Evolutionary conservation across 345 rosid genomes (phyloP), one percentile per base, ranked within the genome.

Genomic region (Citrus sinensis): DNA sequence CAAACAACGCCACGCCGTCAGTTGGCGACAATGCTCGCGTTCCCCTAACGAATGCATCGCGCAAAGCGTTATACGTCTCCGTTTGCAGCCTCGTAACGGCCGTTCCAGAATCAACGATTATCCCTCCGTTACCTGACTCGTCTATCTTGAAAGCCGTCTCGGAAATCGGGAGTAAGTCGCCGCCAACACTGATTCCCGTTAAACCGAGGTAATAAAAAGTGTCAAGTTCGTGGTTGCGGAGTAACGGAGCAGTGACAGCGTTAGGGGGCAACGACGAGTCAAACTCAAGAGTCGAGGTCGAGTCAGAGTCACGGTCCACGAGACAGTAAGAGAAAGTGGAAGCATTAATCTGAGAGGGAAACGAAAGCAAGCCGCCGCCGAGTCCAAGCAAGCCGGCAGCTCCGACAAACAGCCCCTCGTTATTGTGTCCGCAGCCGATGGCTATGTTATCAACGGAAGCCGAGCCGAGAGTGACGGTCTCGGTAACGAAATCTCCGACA

Each of bases 321-420:
- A 95, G 92, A 74, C 98, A 95, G 68, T 92, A 93, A 1, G 98
- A 92, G 69, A 92, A 92, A 69, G 90, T 51, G 60, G 90, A 74
- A 2, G 91, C 87, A 56, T 92, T 88, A 20, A 93, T 81, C 90
- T 93, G 98, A 5, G 97, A 91, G 2, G 97, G 90, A 2, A 95
- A 85, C 64, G 98, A 91, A 0, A 95, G 88, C 49, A 85, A 70
- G 13, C 99, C 99, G 29, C 97, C 93, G 55, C 99, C 98, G 58
- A 95, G 96, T 3, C 98, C 99, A 3, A 93, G 88, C 59, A 95
- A 86, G 40, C 99, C 99, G 1, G 94, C 96, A 2, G 99, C 98
- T 22, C 96, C 98, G 13, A 90, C 71, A 73, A 95, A 93, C 34
- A 93, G 73, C 0, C 99, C 99, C 76, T 90, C 88, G 60, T 95